Evolutionary conservation across 805 yeast species (phyloP), one percentile per base, ranked within the genome.

Genomic region (Scheffersomyces spartinae): DNA sequence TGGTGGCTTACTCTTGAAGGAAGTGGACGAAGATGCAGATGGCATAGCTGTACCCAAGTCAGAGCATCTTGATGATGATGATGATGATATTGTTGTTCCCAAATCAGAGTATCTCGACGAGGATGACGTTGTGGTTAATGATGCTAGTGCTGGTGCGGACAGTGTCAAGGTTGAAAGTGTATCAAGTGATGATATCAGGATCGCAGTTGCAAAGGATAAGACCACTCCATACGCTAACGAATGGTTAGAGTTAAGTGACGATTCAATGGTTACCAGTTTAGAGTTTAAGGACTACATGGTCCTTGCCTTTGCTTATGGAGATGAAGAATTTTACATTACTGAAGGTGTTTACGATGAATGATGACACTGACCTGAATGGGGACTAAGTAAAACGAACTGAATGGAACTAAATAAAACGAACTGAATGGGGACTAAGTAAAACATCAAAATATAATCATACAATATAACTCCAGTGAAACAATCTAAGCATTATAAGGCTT

Each of bases 1-100:
- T 0, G 78, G 78, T 2, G 78, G 78, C 0, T 39, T 66, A 18
- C 35, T 29, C 4, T 41, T 61, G 1, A 43, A 35, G 3, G 45
- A 47, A 4, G 39, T 44, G 13, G 51, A 41, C 7, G 51, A 33
- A 4, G 26, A 26, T 15, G 47, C 40, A 4, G 46, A 36, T 13
- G 49, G 39, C 8, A 50, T 29, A 3, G 44, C 28, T 14, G 4
- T 28, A 24, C 7, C 24, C 26, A 9, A 17, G 13, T 28, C 31
- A 9, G n/a, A 9, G 8, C 23, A 23, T 10, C 9, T 11, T 4
- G 23, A 28, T 9, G 28, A 28, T 5, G 35, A 33, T n/a, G 49
- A 41, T 4, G 49, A 39, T 11, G 46, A 47, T 25, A 52, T 47
- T 4, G 60, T 49, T 9, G 50, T 57, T 3, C 64, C 62, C 10